Evolutionary conservation across 1,139 yeast genomes (phyloP), one percentile per base, ranked within the genome.

Genomic region (Candida albicans): DNA sequence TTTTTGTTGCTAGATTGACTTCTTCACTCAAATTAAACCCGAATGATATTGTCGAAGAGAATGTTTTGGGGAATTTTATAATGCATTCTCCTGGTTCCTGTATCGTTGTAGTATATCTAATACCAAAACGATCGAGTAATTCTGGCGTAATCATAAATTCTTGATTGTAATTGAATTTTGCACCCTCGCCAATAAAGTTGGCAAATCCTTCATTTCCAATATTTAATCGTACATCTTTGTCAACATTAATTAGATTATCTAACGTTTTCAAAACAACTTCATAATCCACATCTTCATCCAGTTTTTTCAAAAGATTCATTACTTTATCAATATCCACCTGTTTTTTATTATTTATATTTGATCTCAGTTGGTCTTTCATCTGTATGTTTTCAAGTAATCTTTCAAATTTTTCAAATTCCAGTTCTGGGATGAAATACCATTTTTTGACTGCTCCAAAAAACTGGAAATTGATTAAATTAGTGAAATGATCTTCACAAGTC

Each of bases 391-490:
- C 38, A 1, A 68, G 22, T 22, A 82, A 63, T 0, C 54, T 51
- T 56, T 89, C 95, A 57, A 84, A 87, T 48, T 75, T 76, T 8
- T 68, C 78, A 41, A 83, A 80, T 44, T 81, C 82, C 50, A 70
- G 69, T n/a, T 87, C 89, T 0, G 93, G 84, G 14, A 90, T 77
- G 36, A 89, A 81, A 54, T 84, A 87, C 95, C 96, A 87, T n/a
- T 84, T 67, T 56, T 82, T 84, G 24, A 77, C 65, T 4, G 83
- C 84, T 8, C 96, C 96, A 43, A 77, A 62, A 52, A 85, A 87
- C 49, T 82, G 87, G 54, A 78, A 87, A 57, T 84, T 84, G 25
- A 81, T 70, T 8, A 78, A 67, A 47, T 85, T 86, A 0, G 90
- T 68, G 58, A 82, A 83, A 53, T 85, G 93, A 53, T 88, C 96